Percentiles rank a stretch among this genome's conserved stretches.
These are phyloP conservation scores for Arachis monticola DNA, from an alignment of 331 rosid genomes.

Conservation along the genomic window DNA sequence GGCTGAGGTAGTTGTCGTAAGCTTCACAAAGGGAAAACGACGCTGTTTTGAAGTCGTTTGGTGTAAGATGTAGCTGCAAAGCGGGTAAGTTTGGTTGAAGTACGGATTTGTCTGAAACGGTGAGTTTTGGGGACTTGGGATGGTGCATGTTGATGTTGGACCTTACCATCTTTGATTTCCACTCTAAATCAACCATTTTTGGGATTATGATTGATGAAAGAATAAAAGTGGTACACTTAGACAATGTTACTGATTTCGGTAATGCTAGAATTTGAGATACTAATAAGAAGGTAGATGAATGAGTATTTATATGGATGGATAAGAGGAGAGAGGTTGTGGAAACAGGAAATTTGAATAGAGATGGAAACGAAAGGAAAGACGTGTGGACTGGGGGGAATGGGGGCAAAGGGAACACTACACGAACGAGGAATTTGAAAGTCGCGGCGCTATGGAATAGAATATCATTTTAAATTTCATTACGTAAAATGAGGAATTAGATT, in stretches of 20 bases:
- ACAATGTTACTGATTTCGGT: not conserved
- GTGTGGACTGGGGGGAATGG: constrained; percentile 62
- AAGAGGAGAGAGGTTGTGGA: not conserved
- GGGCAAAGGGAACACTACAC: constrained; percentile 14
- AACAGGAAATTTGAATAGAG: constrained; percentile 22
- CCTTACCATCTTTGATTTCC: constrained; percentile 67
- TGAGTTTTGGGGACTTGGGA: constrained; percentile 61
- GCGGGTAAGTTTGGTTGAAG: constrained; percentile 39
- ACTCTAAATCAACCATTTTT: constrained; percentile 77
- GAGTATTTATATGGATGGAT: constrained; percentile 58
- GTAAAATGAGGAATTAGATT: not conserved
- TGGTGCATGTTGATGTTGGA: constrained; percentile 47
- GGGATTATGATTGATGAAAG: not conserved
- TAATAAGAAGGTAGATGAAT: not conserved
- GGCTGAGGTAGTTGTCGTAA: constrained; percentile 76
- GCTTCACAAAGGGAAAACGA: constrained; percentile 59
- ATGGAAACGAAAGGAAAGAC: constrained; percentile 44
- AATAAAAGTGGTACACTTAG: not conserved
- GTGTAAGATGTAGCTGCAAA: constrained; percentile 42
- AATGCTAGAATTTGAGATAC: constrained; percentile 16
- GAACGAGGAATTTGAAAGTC: constrained; percentile 48
- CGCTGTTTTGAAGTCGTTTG: constrained; percentile 59
- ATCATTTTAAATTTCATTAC: not conserved
- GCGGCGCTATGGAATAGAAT: constrained; percentile 32
- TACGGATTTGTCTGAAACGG: constrained; percentile 52